Conservation (phyloP, 208 protist genomes). For the Trypanosoma lewisi region DNA sequence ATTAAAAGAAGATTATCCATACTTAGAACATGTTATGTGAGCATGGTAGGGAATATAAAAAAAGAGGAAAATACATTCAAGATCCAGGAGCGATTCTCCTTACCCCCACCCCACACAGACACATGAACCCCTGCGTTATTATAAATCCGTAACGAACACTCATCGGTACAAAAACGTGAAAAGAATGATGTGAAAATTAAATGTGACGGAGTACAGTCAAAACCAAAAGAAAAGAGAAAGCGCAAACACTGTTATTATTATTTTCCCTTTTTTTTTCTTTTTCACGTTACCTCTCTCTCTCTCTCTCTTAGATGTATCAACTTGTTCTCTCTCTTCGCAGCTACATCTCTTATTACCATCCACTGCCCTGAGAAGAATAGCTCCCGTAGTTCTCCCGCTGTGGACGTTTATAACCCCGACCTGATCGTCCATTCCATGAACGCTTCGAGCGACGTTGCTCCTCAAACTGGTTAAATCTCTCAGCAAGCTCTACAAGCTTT, state of each 20-base stretch:
- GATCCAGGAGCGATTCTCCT: neutral
- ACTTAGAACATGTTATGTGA: no score
- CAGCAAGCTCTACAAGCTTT: conserved; percentile 47
- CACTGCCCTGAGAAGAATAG: neutral
- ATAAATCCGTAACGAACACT: neutral
- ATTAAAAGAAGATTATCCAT: no score
- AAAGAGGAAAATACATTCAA: no score
- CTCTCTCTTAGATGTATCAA: no score
- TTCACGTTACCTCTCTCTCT: no score
- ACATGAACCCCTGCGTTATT: neutral
- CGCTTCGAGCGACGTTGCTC: conserved; percentile 13
- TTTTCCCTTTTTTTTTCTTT: no score
- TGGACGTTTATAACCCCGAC: conserved; percentile 13
- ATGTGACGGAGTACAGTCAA: neutral
- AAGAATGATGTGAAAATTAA: conserved; percentile 10
- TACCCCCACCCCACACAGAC: conserved; percentile 6
- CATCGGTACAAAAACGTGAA: conserved; percentile 14
- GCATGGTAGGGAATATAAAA: no score
- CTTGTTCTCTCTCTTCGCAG: neutral
- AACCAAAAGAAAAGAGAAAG: conserved; percentile 6
- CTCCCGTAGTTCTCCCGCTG: neutral
- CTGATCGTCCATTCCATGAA: conserved; percentile 10
- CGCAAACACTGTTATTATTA: no score
- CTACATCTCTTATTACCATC: conserved; percentile 16
- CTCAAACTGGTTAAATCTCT: conserved; percentile 25